Conservation (phyloP, 176 grass and related monocot genomes). For the Avena insularis region DNA sequence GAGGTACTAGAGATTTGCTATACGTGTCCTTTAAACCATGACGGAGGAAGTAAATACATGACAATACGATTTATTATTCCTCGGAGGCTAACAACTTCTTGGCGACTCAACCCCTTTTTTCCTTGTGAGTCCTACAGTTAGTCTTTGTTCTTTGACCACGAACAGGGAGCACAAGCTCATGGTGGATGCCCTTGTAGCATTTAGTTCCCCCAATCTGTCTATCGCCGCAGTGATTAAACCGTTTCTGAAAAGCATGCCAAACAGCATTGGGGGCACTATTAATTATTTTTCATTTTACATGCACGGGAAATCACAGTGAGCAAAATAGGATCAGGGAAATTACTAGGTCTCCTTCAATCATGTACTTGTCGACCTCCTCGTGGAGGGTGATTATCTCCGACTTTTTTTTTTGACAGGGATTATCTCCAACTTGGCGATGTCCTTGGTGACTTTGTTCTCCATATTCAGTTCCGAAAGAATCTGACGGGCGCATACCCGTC, state of each 20-base stretch:
- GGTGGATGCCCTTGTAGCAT: neutral
- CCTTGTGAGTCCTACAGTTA: neutral
- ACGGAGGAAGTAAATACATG: conserved; percentile 4
- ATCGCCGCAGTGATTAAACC: neutral
- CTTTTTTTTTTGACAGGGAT: conserved; percentile 36
- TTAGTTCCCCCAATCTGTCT: neutral
- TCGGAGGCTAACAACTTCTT: neutral
- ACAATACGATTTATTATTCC: neutral
- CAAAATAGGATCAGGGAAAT: neutral
- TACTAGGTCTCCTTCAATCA: conserved; percentile 96
- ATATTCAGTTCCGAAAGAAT: conserved; percentile 76
- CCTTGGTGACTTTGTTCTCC: conserved; percentile 78
- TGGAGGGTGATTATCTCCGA: conserved; percentile 74
- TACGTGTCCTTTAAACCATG: no score
- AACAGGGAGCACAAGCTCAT: neutral
- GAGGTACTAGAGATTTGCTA: neutral
- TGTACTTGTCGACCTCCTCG: conserved; percentile 87
- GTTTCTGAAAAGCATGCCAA: neutral
- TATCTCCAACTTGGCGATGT: conserved; percentile 76
- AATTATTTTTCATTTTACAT: neutral
- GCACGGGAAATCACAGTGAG: neutral
- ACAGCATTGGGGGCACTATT: neutral
- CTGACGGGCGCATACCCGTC: conserved; percentile 59
- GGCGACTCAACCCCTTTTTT: neutral
- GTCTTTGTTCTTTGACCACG: neutral